A percentile compares a stretch with the other conserved stretches of the same genome.
Evolutionary conservation across 139 green algal species (phyloP).

Genomic region (Chlamydomonas applanata): DNA sequence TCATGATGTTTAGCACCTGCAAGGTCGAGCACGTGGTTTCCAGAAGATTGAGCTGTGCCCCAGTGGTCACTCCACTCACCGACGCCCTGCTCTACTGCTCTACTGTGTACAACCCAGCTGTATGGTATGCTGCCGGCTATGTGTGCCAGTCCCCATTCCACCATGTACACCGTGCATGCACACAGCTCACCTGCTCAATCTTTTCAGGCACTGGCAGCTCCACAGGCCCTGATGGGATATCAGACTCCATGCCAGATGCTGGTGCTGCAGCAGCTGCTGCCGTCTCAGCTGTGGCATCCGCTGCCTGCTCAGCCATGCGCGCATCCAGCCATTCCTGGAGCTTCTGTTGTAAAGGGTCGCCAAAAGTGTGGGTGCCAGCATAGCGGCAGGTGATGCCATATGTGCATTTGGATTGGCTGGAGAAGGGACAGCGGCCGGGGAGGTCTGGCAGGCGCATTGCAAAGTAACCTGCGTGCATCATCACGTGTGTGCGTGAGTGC

Average conservation of each 20-base stretch:
- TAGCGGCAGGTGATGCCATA: conserved; percentile 33
- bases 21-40: too few relatives aligned
- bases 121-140: too few relatives aligned
- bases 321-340: conserved; percentile 77
- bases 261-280: conserved; percentile 32
- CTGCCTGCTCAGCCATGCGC: conserved; percentile 73
- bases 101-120: too few relatives aligned
- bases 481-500: too few relatives aligned
- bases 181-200: conserved; percentile 25
- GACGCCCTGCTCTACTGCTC: too few relatives aligned
- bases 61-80: too few relatives aligned
- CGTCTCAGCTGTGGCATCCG: conserved; percentile 59
- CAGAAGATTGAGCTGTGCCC: too few relatives aligned
- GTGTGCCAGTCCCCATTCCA: too few relatives aligned
- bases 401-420: conserved; percentile 22
- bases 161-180: too few relatives aligned
- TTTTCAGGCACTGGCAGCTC: conserved; percentile 84
- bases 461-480: conserved; percentile 31
- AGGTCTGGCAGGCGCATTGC: conserved; percentile 46
- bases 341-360: background rate
- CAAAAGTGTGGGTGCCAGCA: background rate
- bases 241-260: conserved; percentile 71
- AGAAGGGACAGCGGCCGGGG: conserved; percentile 65
- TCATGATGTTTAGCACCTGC: background rate
- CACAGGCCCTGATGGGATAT: conserved; percentile 4